Conservation (phyloP, 345 rosid species). For the Chamaenerion angustifolium region DNA sequence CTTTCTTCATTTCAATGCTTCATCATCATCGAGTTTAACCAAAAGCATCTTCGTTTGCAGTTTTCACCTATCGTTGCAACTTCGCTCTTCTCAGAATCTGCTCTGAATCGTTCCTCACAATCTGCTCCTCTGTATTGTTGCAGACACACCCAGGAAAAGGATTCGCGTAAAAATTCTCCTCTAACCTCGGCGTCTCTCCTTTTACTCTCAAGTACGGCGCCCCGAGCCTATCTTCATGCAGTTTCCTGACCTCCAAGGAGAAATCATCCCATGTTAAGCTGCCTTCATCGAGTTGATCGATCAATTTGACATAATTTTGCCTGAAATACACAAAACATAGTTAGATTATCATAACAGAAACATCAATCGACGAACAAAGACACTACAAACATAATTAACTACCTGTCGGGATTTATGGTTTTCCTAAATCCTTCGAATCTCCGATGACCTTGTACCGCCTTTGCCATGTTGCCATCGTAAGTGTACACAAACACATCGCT, state of each 20-base stretch:
- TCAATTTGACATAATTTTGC: slow-evolving; percentile 46
- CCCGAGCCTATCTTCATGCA: slow-evolving; percentile 59
- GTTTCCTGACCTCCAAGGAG: slow-evolving; percentile 45
- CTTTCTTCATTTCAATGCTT: neutral
- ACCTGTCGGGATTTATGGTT: slow-evolving; percentile 86
- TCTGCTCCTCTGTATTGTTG: slow-evolving; percentile 22
- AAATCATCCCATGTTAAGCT: slow-evolving; percentile 57
- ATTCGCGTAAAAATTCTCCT: slow-evolving; percentile 86
- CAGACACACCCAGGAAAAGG: slow-evolving; percentile 88
- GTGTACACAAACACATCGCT: slow-evolving; percentile 90
- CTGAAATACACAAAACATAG: slow-evolving; percentile 23
- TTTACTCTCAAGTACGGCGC: slow-evolving; percentile 49
- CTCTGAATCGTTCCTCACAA: slow-evolving; percentile 12
- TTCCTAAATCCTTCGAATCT: slow-evolving; percentile 72
- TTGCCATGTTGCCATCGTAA: slow-evolving; percentile 96
- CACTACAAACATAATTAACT: neutral
- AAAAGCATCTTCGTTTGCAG: neutral
- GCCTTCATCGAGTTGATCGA: slow-evolving; percentile 62
- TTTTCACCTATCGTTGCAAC: slow-evolving; percentile 20
- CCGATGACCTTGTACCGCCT: slow-evolving; percentile 93
- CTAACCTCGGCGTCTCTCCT: slow-evolving; percentile 59
- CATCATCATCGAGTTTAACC: neutral
- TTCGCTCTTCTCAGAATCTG: slow-evolving; percentile 14
- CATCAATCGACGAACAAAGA: neutral
- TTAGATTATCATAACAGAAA: neutral